Percentiles rank a stretch among this genome's conserved stretches.
Conservation (phyloP, 2,329 filamentous ascomycete species). For the Colletotrichum scovillei region DNA sequence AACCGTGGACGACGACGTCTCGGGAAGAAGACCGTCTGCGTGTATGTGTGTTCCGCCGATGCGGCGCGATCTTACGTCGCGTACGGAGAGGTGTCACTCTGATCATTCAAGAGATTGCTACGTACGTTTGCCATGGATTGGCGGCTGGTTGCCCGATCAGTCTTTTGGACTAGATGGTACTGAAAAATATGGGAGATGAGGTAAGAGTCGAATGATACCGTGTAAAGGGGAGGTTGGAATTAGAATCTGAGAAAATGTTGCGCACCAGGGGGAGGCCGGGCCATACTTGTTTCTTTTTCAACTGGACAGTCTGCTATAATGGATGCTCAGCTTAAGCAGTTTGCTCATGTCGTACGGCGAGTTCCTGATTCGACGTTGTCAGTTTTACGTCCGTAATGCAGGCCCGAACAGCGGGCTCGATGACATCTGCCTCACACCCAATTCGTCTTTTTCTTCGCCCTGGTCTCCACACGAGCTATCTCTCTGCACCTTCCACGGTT, state of each 20-base stretch:
- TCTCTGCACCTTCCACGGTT: neutral
- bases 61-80: neutral
- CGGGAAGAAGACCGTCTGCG: neutral
- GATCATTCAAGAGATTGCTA: too few relatives aligned
- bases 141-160: neutral
- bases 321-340: neutral
- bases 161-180: neutral
- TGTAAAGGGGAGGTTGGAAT: neutral
- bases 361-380: neutral
- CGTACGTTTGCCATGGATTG: neutral
- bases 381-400: neutral
- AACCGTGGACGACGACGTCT: neutral
- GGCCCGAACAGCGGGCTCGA: neutral
- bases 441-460: neutral
- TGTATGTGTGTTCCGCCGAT: neutral
- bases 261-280: neutral
- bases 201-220: neutral
- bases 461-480: neutral
- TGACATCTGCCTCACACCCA: neutral
- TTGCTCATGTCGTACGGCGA: neutral
- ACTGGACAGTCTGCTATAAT: neutral
- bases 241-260: neutral
- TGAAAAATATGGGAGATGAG: neutral
- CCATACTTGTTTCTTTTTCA: neutral
- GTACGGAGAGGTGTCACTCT: neutral